phyloP scores from a whole-genome alignment of 345 rosid genomes.

The Erucastrum elatum region DNA sequence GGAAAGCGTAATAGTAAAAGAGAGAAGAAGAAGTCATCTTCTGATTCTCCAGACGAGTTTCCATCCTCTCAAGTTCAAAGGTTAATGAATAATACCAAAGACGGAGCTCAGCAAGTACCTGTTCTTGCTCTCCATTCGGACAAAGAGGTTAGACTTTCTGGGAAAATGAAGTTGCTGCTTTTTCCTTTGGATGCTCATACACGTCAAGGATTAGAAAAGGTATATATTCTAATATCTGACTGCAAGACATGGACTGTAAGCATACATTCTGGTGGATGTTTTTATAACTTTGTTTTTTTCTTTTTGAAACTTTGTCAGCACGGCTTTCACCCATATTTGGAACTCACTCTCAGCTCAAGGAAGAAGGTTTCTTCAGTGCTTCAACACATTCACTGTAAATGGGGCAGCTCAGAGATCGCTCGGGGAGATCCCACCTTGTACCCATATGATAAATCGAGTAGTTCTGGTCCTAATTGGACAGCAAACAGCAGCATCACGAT shows the following conservation, averaged over 20 bases:
- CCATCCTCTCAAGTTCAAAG: neutral
- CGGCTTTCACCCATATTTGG: conserved; percentile 88
- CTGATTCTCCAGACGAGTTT: conserved; percentile 20
- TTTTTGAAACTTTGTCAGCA: conserved; percentile 45
- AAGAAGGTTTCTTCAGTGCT: conserved; percentile 77
- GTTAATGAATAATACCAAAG: conserved; percentile 1
- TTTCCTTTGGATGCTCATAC: conserved; percentile 77
- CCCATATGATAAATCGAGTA: conserved; percentile 48
- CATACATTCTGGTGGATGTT: neutral
- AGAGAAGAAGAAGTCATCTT: conserved; percentile 36
- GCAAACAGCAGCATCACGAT: conserved; percentile 49
- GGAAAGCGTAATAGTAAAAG: conserved; percentile 31
- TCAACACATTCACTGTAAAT: conserved; percentile 63
- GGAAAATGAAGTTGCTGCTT: conserved; percentile 81
- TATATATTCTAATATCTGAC: conserved; percentile 25
- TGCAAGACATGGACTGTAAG: neutral
- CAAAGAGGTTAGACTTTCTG: conserved; percentile 37
- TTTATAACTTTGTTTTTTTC: neutral
- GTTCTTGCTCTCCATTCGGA: conserved; percentile 32
- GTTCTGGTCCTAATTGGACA: conserved; percentile 52
- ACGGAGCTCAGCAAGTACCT: conserved; percentile 24
- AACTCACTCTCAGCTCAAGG: conserved; percentile 68
- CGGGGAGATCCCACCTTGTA: conserved; percentile 58
- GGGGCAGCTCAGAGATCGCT: conserved; percentile 73
- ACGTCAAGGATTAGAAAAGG: conserved; percentile 69